Conservation (phyloP, 768 basidiomycete genomes). For the Saitozyma podzolica region DNA sequence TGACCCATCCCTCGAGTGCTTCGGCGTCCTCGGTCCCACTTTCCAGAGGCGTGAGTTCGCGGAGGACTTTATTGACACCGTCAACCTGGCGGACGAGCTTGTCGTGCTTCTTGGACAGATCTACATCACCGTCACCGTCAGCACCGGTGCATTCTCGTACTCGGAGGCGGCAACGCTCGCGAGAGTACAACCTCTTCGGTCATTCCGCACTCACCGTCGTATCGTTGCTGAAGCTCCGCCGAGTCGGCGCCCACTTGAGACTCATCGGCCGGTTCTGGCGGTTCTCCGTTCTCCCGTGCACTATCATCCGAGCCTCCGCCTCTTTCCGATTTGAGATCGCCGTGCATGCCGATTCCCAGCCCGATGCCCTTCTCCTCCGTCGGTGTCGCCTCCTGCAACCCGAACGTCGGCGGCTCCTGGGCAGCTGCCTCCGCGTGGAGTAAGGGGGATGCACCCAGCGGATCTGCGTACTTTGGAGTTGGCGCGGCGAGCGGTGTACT, state of each 20-base stretch:
- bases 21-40: constrained; percentile 63
- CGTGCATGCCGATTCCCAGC: no score
- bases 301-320: no score
- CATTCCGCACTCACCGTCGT: no score
- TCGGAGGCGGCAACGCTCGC: no score
- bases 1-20: constrained; percentile 72
- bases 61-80: constrained; percentile 62
- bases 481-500: constrained; percentile 7
- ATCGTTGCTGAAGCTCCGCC: no score
- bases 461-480: constrained; percentile 22
- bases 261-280: no score
- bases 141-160: no score
- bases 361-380: constrained; percentile 1
- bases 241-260: no score
- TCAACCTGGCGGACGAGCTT: constrained; percentile 20
- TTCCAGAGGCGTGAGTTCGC: constrained; percentile 70
- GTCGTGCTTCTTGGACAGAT: neutral
- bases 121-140: neutral
- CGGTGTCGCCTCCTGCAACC: constrained; percentile 7
- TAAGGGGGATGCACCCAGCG: constrained; percentile 32
- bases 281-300: no score
- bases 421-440: constrained; percentile 3
- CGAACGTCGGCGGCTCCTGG: constrained; percentile 1
- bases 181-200: no score
- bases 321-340: no score